Conservation (phyloP, 2,329 filamentous ascomycete species). For the Cordyceps javanica region DNA sequence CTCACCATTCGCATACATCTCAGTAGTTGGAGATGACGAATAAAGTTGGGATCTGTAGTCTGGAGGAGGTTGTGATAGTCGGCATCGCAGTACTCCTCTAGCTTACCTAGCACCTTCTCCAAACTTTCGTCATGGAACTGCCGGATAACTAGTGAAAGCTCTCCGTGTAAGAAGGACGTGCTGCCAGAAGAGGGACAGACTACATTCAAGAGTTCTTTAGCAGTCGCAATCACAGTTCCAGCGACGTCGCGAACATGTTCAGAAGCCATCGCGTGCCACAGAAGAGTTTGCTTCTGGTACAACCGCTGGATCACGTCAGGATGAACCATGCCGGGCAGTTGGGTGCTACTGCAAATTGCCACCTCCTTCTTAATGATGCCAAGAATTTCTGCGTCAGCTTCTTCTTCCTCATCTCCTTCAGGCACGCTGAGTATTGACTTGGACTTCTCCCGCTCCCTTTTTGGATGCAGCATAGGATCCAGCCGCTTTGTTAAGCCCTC, state of each 20-base stretch:
- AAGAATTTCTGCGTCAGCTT: background rate
- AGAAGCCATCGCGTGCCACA: conserved; percentile 24
- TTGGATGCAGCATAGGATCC: background rate
- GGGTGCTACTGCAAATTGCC: conserved; percentile 21
- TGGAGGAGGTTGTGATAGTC: conserved; percentile 17
- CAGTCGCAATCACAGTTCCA: conserved; percentile 14
- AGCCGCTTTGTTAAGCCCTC: background rate
- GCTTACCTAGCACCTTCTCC: conserved; percentile 6
- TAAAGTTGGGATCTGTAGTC: conserved; percentile 21
- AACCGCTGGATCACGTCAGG: conserved; percentile 25
- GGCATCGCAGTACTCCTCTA: conserved; percentile 8
- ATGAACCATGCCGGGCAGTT: conserved; percentile 28
- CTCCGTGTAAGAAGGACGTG: conserved; percentile 14
- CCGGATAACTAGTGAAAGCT: conserved; percentile 12
- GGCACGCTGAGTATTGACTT: background rate
- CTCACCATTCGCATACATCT: conserved; percentile 18
- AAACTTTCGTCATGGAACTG: conserved; percentile 3
- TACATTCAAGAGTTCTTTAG: conserved; percentile 13
- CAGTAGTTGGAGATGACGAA: conserved; percentile 17
- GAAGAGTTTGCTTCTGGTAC: conserved; percentile 25
- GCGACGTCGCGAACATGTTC: conserved; percentile 21
- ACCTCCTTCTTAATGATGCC: conserved; percentile 18
- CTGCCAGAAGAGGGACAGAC: conserved; percentile 15
- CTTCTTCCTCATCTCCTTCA: background rate
- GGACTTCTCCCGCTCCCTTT: background rate